Percentiles rank a stretch among this genome's conserved stretches.
phyloP scores from a whole-genome alignment of 768 basidiomycete species.

The Mycena venus region DNA sequence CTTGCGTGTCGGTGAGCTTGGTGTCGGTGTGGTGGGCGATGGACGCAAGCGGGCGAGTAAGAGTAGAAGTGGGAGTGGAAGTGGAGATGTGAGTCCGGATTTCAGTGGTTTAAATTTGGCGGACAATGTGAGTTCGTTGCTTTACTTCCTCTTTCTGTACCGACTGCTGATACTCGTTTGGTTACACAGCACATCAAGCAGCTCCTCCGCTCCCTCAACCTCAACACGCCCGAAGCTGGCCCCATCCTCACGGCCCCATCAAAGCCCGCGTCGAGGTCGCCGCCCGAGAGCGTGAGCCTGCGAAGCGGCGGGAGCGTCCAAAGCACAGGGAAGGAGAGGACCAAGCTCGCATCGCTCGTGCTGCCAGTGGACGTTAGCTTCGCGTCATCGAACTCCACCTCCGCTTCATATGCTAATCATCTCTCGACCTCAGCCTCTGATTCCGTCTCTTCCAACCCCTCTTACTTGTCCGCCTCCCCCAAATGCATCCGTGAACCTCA shows the following conservation, averaged over 20 bases:
- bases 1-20: conserved; percentile 36
- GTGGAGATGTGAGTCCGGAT: conserved; percentile 23
- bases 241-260: conserved; percentile 36
- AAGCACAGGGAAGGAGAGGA: not conserved
- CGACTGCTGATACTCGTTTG: conserved; percentile 31
- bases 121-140: conserved; percentile 59
- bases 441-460: not conserved
- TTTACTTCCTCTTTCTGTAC: conserved; percentile 29
- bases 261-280: conserved; percentile 59
- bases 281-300: conserved; percentile 43
- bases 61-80: too few relatives aligned
- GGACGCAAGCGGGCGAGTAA: conserved; percentile 57
- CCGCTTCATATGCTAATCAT: not conserved
- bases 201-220: conserved; percentile 82
- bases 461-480: too few relatives aligned
- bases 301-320: not conserved
- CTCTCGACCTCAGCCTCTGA: conserved; percentile 4
- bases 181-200: conserved; percentile 81
- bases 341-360: conserved; percentile 18
- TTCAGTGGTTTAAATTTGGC: conserved; percentile 10
- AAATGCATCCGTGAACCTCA: not conserved
- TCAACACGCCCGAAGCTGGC: conserved; percentile 78
- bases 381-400: not conserved
- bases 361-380: conserved; percentile 35
- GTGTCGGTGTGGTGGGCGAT: conserved; percentile 71